A percentile compares a stretch with the other conserved stretches of the same genome.
These are phyloP conservation scores for Grigorovia humatica DNA, from an alignment of 805 yeast genomes.

Conservation along the genomic window DNA sequence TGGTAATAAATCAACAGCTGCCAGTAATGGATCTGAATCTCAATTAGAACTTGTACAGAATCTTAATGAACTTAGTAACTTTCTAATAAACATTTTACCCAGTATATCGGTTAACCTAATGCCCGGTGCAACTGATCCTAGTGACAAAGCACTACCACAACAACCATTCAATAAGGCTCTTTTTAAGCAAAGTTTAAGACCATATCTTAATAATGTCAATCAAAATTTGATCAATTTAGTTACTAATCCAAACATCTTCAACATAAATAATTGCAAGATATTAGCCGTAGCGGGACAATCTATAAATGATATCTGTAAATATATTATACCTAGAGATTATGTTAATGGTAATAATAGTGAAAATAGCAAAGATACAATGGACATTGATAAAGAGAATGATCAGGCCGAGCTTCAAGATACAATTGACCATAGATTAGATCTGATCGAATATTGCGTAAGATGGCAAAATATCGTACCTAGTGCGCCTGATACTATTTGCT, in stretches of 20 bases:
- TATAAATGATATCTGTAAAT: conserved; percentile 64
- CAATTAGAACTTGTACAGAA: conserved; percentile 49
- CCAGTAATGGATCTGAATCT: conserved; percentile 43
- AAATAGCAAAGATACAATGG: conserved; percentile 10
- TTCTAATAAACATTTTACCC: conserved; percentile 44
- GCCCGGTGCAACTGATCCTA: conserved; percentile 84
- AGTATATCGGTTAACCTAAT: conserved; percentile 63
- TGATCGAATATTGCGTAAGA: conserved; percentile 55
- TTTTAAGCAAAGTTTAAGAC: conserved; percentile 37
- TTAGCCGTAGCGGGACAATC: conserved; percentile 82
- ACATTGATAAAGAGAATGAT: neutral
- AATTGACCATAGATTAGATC: conserved; percentile 33
- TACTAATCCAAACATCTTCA: conserved; percentile 71
- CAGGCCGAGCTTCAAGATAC: conserved; percentile 5
- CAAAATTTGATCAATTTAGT: conserved; percentile 32
- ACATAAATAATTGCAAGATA: conserved; percentile 43
- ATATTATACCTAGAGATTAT: conserved; percentile 35
- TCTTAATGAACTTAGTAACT: conserved; percentile 36
- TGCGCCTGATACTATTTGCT: conserved; percentile 90
- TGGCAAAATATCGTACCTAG: conserved; percentile 92
- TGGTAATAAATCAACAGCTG: conserved; percentile 28
- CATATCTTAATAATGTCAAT: conserved; percentile 31
- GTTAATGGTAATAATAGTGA: conserved; percentile 14
- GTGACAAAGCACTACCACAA: conserved; percentile 79
- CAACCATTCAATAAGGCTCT: conserved; percentile 78